Percentiles rank a stretch among this genome's conserved stretches.
Evolutionary conservation across 116 monocot genomes (phyloP).

Genomic region (Cymodocea nodosa): DNA sequence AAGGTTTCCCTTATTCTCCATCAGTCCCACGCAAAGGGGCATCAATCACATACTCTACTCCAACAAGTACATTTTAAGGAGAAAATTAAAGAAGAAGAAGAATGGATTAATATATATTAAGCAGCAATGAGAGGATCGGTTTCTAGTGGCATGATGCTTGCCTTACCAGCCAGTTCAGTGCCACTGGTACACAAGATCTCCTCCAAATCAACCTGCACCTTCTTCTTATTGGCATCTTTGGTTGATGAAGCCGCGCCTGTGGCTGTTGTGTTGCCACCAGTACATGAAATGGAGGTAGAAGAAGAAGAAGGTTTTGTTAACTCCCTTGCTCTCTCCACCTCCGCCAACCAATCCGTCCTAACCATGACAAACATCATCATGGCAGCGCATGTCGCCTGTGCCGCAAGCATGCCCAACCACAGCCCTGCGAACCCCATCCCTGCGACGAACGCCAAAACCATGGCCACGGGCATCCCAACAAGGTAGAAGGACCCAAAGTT

Average conservation of each 20-base stretch:
- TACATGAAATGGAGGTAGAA: too few relatives aligned
- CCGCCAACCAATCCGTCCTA: constrained; percentile 47
- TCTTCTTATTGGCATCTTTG: background rate
- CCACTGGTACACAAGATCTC: constrained; percentile 16
- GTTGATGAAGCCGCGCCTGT: background rate
- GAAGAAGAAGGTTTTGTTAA: constrained; percentile 15
- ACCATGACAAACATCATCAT: constrained; percentile 35
- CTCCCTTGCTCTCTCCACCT: constrained; percentile 44
- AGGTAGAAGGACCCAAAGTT: constrained; percentile 76
- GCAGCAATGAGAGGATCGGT: constrained; percentile 17
- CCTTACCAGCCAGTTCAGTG: constrained; percentile 2
- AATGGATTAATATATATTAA: background rate
- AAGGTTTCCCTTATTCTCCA: background rate
- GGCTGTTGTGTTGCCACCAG: too few relatives aligned
- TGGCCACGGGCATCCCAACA: constrained; percentile 64
- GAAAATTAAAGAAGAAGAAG: background rate
- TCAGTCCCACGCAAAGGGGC: background rate
- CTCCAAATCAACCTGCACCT: constrained; percentile 8
- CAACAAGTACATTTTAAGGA: background rate
- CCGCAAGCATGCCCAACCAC: constrained; percentile 72
- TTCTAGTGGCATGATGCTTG: constrained; percentile 5
- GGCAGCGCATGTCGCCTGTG: constrained; percentile 50
- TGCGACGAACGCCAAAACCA: constrained; percentile 36
- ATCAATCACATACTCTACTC: background rate
- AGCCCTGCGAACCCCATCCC: constrained; percentile 55